Evolutionary conservation across 164 flowering plant species (phyloP).

Genomic region (Vitis cinerea): DNA sequence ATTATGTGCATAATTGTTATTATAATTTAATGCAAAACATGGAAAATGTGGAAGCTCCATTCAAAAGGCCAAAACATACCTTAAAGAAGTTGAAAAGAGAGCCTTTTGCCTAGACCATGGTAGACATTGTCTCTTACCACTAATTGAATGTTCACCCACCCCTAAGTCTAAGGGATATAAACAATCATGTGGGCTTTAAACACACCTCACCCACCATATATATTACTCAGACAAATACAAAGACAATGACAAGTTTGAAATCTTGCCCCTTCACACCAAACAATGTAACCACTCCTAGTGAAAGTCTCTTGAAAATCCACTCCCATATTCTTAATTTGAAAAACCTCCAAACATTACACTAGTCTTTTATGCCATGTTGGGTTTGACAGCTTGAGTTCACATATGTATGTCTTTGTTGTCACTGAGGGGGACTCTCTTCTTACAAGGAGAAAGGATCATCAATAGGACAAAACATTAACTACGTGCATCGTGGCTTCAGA

Average conservation of each 20-base stretch:
- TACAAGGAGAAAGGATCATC: neutral
- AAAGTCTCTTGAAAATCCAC: constrained; percentile 4
- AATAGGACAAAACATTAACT: neutral
- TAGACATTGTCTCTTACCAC: neutral
- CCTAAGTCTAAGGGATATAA: neutral
- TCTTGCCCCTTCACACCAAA: constrained; percentile 7
- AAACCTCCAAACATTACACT: neutral
- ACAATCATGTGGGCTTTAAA: constrained; percentile 3
- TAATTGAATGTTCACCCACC: constrained; percentile 4
- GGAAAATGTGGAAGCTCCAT: too few species aligned
- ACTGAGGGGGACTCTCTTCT: constrained; percentile 1
- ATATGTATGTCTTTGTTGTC: constrained; percentile 10
- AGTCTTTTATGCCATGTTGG: constrained; percentile 14
- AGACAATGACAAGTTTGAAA: constrained; percentile 16
- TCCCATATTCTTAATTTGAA: neutral
- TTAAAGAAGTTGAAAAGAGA: too few species aligned
- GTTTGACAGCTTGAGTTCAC: constrained; percentile 16
- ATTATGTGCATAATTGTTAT: too few species aligned
- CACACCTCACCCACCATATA: neutral
- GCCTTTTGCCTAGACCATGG: too few species aligned
- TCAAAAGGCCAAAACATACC: too few species aligned
- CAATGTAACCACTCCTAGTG: constrained; percentile 11
- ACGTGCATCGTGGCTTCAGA: neutral
- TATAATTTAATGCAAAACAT: too few species aligned
- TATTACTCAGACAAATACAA: neutral